A percentile compares a stretch with the other conserved stretches of the same genome.
Conservation (phyloP, 345 rosid genomes). For the Syzygium grande region DNA sequence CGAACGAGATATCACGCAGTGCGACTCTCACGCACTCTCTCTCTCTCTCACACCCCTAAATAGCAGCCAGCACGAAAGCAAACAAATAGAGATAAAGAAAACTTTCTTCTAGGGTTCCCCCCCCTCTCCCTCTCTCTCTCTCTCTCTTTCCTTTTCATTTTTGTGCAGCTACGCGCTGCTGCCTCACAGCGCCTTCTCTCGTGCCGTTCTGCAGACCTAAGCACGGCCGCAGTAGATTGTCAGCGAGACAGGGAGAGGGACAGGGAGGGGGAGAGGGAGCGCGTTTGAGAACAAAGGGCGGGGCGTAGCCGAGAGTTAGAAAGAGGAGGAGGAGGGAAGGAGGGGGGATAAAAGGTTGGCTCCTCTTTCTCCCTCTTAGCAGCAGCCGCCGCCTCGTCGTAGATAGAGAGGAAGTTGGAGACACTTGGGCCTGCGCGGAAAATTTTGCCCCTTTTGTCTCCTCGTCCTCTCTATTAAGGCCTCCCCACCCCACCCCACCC, state of each 20-base stretch:
- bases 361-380: no score
- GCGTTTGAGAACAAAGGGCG: background rate
- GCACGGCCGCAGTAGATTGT: background rate
- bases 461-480: conserved; percentile 44
- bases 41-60: conserved; percentile 19
- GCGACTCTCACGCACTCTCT: background rate
- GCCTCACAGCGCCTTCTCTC: background rate
- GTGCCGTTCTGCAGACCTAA: background rate
- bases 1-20: conserved; percentile 15
- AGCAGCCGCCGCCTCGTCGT: background rate
- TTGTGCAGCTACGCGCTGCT: background rate
- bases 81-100: background rate
- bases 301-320: background rate
- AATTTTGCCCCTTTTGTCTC: conserved; percentile 44
- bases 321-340: background rate
- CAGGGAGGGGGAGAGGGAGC: background rate
- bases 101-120: background rate
- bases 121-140: background rate
- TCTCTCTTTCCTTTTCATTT: background rate
- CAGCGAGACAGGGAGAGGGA: background rate
- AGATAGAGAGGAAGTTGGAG: conserved; percentile 51
- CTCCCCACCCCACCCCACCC: background rate
- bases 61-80: background rate
- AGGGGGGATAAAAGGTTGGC: background rate
- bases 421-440: conserved; percentile 33